Percentiles rank a stretch among this genome's conserved stretches.
phyloP scores from a whole-genome alignment of 345 rosid genomes.

The Jatropha curcas region DNA sequence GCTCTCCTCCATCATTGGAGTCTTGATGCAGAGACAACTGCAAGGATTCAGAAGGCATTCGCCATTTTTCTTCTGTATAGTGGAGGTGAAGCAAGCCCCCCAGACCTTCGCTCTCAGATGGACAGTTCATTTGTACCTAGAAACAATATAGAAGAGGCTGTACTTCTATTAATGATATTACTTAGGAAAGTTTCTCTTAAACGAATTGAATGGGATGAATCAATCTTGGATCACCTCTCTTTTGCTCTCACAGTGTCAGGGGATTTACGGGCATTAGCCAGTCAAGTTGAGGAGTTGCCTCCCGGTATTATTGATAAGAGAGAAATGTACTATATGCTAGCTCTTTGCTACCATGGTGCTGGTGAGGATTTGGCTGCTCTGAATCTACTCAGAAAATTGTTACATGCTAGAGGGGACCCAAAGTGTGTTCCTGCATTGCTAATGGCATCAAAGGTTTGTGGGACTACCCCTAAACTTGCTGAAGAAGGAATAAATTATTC shows the following conservation, averaged over 20 bases:
- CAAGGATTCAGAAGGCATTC: slow-evolving; percentile 73
- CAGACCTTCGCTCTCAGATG: slow-evolving; percentile 64
- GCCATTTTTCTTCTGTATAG: slow-evolving; percentile 72
- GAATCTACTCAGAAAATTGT: slow-evolving; percentile 61
- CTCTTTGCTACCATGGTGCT: slow-evolving; percentile 66
- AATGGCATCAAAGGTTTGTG: slow-evolving; percentile 70
- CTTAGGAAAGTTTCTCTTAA: slow-evolving; percentile 57
- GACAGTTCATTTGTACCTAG: slow-evolving; percentile 68
- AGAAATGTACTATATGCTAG: slow-evolving; percentile 52
- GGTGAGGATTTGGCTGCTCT: slow-evolving; percentile 67
- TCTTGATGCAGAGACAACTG: slow-evolving; percentile 56
- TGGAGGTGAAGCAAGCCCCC: slow-evolving; percentile 84
- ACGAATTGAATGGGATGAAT: slow-evolving; percentile 67
- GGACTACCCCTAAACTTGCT: slow-evolving; percentile 43
- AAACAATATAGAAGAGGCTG: slow-evolving; percentile 79
- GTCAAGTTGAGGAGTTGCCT: slow-evolving; percentile 60
- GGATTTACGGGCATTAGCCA: slow-evolving; percentile 54
- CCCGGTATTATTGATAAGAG: slow-evolving; percentile 57
- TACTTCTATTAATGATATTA: slow-evolving; percentile 73
- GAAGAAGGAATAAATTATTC: slow-evolving; percentile 68
- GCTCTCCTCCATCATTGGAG: slow-evolving; percentile 76
- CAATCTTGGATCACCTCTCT: slow-evolving; percentile 77
- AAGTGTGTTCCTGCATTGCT: slow-evolving; percentile 50
- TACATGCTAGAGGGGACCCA: slow-evolving; percentile 51
- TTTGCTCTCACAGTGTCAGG: slow-evolving; percentile 73